These are phyloP conservation scores for Vaccinium macrocarpon DNA, from an alignment of 148 eudicot genomes.

Conservation along the genomic window DNA sequence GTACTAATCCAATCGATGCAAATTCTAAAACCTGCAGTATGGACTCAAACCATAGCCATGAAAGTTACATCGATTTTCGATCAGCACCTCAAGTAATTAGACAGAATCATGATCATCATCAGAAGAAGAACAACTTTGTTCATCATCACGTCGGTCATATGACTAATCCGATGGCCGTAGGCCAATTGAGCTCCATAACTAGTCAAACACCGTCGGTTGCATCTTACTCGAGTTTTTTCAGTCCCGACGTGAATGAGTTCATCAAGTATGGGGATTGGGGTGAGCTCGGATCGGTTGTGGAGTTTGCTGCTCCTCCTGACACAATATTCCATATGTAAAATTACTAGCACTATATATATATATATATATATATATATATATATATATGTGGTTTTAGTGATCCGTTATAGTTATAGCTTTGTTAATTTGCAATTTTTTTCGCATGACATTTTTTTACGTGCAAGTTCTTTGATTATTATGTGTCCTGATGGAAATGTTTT, in stretches of 20 bases:
- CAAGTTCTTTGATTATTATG: not conserved
- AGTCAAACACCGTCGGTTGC: conserved; percentile 22
- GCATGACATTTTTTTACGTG: not conserved
- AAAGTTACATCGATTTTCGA: conserved; percentile 56
- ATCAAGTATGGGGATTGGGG: conserved; percentile 57
- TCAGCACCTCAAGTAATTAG: conserved; percentile 14
- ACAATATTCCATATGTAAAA: conserved; percentile 8
- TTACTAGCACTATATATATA: not conserved
- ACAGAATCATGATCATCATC: not conserved
- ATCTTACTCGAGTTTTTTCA: conserved; percentile 33
- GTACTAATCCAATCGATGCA: conserved; percentile 14
- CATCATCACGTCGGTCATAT: not conserved
- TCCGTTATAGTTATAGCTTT: not conserved
- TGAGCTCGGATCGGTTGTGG: conserved; percentile 60
- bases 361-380: no score
- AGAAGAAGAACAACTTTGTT: conserved; percentile 14
- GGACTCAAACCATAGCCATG: conserved; percentile 36
- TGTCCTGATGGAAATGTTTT: no score
- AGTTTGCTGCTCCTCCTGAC: conserved; percentile 33
- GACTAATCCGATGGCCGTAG: conserved; percentile 11
- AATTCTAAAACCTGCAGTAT: conserved; percentile 53
- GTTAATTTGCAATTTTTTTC: not conserved
- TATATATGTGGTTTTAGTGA: not conserved
- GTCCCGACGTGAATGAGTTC: conserved; percentile 33
- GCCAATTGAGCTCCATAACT: conserved; percentile 21